Evolutionary conservation across 768 basidiomycete species (phyloP).

Genomic region (Trametes cinnabarina): DNA sequence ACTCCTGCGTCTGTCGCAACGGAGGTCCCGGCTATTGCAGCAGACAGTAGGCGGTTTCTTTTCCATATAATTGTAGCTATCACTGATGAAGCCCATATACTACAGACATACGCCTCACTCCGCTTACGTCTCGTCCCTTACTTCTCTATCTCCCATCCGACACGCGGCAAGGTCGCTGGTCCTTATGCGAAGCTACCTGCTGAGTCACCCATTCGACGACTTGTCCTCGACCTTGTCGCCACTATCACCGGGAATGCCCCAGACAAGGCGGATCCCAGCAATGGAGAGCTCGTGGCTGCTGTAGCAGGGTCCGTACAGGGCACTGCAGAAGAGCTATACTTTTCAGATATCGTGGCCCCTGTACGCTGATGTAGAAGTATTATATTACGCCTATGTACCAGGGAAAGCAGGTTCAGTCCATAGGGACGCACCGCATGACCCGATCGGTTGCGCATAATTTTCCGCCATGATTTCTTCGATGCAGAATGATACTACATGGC

Average conservation of each 20-base stretch:
- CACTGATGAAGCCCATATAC: background rate
- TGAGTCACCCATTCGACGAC: constrained; percentile 42
- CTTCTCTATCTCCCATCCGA: constrained; percentile 76
- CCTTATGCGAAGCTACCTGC: constrained; percentile 72
- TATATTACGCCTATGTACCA: too few species aligned
- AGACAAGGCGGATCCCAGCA: background rate
- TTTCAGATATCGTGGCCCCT: background rate
- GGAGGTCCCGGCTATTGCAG: constrained; percentile 45
- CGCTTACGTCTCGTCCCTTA: constrained; percentile 70
- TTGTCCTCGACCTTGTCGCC: constrained; percentile 64
- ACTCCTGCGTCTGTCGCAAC: constrained; percentile 60
- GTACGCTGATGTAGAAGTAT: too few species aligned
- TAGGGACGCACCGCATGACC: too few species aligned
- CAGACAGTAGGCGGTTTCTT: constrained; percentile 40
- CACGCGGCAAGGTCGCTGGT: constrained; percentile 68
- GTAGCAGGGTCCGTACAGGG: constrained; percentile 23
- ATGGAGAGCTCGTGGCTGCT: constrained; percentile 18
- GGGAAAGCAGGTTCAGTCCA: too few species aligned
- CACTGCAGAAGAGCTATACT: constrained; percentile 23
- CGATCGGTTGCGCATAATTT: too few species aligned
- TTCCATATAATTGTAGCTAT: constrained; percentile 1
- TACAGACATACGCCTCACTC: constrained; percentile 49
- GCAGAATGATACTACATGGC: too few species aligned
- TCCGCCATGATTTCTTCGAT: too few species aligned
- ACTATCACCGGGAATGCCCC: constrained; percentile 22